Evolutionary conservation across 768 basidiomycete genomes (phyloP), one percentile per base, ranked within the genome.

Genomic region (Termitomyces sp.): DNA sequence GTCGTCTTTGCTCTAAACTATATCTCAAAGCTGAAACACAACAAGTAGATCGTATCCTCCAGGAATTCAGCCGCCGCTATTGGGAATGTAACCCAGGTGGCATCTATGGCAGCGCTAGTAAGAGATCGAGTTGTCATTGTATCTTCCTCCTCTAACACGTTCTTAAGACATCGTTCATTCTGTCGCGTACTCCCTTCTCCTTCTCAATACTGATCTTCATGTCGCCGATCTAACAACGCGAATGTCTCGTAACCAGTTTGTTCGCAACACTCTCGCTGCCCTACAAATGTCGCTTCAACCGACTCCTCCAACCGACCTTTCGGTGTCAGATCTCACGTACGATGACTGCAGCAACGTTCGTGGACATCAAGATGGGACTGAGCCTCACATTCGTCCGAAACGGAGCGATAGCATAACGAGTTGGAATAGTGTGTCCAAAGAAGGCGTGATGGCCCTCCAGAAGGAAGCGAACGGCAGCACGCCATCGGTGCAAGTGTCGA

Each of bases 161-260:
- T 31, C 36, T 46, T 4, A 64, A 92, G 95, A 91, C 62, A 84
- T 98, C 60, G 91, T 98, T n/a, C 97, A 99, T 63, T 90, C 93
- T 2, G 90, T 95, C 48, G 81, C 92, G 2, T 98, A 96, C 65
- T 97, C 95, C 2, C 80, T 99, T 39, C 76, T 99, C 0, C 80
- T 98, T 32, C 82, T 98, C 52, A 99, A 99, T 74, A 99, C 97
- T 27, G 97, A 99, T 70, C 81, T 99, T 34, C 96, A 99, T 70
- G 88, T 99, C 51, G 97, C 95, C 32, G 95, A 98, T 37, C 78
- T 97, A 27, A 70, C 84, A 18, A 84, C 81, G 3, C 87, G 92
- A 59, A 99, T 98, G 97, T 94, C 96, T 1, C 84, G 90, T 20
- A 80, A 65, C 53, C 94, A 98, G 66, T 99, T 98, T 70, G 86